phyloP scores from a whole-genome alignment of 306 rosid genomes.

The Gleditsia sinensis region DNA sequence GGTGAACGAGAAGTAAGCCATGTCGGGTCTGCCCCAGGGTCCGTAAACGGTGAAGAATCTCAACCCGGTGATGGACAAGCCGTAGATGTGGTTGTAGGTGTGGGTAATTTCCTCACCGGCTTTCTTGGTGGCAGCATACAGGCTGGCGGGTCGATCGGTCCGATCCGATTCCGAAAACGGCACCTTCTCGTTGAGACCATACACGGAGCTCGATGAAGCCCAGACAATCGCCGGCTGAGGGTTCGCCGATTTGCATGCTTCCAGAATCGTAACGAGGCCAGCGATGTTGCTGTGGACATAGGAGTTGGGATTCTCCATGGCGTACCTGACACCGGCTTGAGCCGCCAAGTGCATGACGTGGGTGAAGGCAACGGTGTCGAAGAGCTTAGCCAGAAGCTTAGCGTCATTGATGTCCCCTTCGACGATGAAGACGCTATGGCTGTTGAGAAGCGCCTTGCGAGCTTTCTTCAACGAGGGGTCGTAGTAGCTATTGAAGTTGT shows the following conservation, averaged over 20 bases:
- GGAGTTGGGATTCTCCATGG: conserved; percentile 65
- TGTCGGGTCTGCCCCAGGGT: conserved; percentile 77
- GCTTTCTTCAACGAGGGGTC: conserved; percentile 63
- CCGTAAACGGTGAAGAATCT: conserved; percentile 79
- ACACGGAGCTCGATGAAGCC: conserved; percentile 79
- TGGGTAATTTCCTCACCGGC: conserved; percentile 82
- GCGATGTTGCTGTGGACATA: conserved; percentile 75
- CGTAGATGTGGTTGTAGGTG: conserved; percentile 69
- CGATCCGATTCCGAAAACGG: conserved; percentile 74
- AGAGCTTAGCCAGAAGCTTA: conserved; percentile 53
- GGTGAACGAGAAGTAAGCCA: conserved; percentile 75
- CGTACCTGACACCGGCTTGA: conserved; percentile 77
- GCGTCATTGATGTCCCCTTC: conserved; percentile 72
- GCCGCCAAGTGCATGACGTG: conserved; percentile 87
- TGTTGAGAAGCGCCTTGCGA: conserved; percentile 59
- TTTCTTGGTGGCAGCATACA: conserved; percentile 73
- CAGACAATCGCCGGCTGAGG: conserved; percentile 76
- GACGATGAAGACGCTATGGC: conserved; percentile 59
- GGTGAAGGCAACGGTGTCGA: conserved; percentile 65
- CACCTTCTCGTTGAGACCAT: conserved; percentile 69
- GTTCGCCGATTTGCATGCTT: conserved; percentile 58
- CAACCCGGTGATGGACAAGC: conserved; percentile 68
- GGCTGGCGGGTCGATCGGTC: conserved; percentile 76
- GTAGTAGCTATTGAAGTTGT: conserved; percentile 70
- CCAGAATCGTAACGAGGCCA: conserved; percentile 66